Evolutionary conservation across 345 rosid genomes (phyloP), one percentile per base, ranked within the genome.

Genomic region (Passiflora organensis): DNA sequence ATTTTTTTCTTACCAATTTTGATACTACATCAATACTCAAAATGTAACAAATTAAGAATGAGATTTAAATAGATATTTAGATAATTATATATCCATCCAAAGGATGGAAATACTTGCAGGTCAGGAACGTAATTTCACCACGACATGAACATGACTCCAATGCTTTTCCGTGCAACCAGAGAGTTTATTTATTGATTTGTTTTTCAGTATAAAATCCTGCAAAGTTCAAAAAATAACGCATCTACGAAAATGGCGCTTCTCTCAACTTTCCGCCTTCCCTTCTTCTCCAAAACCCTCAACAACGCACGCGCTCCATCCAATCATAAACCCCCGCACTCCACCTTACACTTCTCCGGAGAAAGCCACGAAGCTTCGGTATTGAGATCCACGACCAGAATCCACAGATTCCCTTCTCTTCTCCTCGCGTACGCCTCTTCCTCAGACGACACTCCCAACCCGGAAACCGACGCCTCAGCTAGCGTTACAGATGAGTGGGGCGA

Each of bases 401-500:
- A 21, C n/a, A n/a, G n/a, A n/a, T n/a, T n/a, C 16, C 36, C 25
- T 32, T 36, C 11, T 4, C 53, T 52, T 4, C n/a, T 32, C 13
- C 59, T 6, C 9, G 44, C 55, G 42, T 70, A 0, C 60, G 47
- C 52, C 8, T 65, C 76, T 58, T 14, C 34, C 15, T 5, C 23
- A 23, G 23, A 3, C 37, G 34, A 18, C 32, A 6, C 21, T 38
- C 70, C 53, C 56, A 37, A 10, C 45, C 45, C 44, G 11, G 53
- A 53, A 12, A 32, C 67, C n/a, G 46, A 68, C 36, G 6, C 28
- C 12, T 41, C 49, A 41, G 4, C 3, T 42, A 51, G 38, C 20
- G n/a, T n/a, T n/a, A 76, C 89, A 9, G 96, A 93, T 64, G 94
- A 88, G 69, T 88, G 96, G 96, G 94, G 95, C 0, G 99, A 93